Percentiles rank a stretch among this genome's conserved stretches.
Conservation (phyloP, 108 stramenopile genomes). For the Cylindrotheca fusiformis region DNA sequence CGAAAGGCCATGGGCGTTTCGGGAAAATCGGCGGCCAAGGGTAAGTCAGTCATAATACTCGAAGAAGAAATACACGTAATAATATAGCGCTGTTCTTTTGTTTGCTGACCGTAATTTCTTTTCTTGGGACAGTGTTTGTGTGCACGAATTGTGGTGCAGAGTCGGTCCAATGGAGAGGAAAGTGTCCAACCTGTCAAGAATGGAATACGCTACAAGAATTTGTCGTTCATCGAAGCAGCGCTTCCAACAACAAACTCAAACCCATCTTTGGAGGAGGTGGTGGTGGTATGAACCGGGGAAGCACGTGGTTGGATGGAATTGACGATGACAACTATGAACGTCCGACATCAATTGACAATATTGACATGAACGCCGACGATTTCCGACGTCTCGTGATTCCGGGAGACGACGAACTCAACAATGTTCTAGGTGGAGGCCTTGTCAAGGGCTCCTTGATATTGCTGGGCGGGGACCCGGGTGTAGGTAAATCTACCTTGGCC, state of each 20-base stretch:
- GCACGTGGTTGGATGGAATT: slow-evolving; percentile 71
- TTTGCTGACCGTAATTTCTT: no score
- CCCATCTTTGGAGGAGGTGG: background rate
- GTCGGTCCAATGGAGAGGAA: slow-evolving; percentile 90
- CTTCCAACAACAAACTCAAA: background rate
- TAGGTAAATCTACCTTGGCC: slow-evolving; percentile 71
- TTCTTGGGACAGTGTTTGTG: slow-evolving; percentile 51
- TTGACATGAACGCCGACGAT: slow-evolving; percentile 42
- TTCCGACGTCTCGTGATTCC: slow-evolving; percentile 49
- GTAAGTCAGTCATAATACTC: no score
- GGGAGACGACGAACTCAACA: slow-evolving; percentile 78
- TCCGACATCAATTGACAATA: slow-evolving; percentile 63
- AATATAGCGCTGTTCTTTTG: no score
- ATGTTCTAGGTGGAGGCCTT: slow-evolving; percentile 92
- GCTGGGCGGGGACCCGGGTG: slow-evolving; percentile 93
- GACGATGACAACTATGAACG: slow-evolving; percentile 7
- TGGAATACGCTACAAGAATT: slow-evolving; percentile 91
- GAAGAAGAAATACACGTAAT: no score
- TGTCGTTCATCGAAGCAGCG: slow-evolving; percentile 28
- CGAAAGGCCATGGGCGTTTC: slow-evolving; percentile 58
- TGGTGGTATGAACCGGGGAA: slow-evolving; percentile 2
- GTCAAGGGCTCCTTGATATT: slow-evolving; percentile 86
- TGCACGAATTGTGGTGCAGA: slow-evolving; percentile 88
- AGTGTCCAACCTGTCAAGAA: slow-evolving; percentile 86
- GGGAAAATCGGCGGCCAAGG: slow-evolving; percentile 28